Conservation (phyloP, 208 protist genomes). For the Giardia duodenalis region DNA sequence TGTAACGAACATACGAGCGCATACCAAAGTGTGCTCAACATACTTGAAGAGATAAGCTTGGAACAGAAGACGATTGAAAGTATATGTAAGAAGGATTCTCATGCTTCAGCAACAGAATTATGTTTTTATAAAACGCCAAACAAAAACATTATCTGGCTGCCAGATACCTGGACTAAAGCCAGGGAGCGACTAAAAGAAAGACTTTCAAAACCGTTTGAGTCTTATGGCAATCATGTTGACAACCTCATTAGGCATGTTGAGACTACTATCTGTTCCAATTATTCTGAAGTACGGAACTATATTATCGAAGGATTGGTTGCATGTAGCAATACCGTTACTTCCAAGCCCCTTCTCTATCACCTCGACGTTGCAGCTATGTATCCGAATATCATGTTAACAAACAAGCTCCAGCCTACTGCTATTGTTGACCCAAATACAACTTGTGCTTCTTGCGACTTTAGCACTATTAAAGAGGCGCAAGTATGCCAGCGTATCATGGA, state of each 20-base stretch:
- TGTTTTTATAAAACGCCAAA: too few relatives aligned
- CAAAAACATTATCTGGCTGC: conserved; percentile 53
- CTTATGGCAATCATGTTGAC: neutral
- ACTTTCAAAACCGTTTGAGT: conserved; percentile 26
- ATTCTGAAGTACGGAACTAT: neutral
- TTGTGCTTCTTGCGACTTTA: conserved; percentile 45
- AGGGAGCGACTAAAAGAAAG: too few relatives aligned
- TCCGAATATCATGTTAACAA: conserved; percentile 99
- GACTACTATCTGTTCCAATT: neutral
- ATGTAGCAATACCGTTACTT: neutral
- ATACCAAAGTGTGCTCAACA: neutral
- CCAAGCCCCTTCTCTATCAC: conserved; percentile 91
- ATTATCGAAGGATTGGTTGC: neutral
- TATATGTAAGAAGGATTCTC: neutral
- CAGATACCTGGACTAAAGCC: too few relatives aligned
- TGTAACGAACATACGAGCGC: neutral
- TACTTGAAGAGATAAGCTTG: neutral
- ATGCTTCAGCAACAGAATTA: conserved; percentile 45
- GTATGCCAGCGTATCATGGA: conserved; percentile 75
- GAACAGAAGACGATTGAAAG: neutral
- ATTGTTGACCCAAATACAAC: conserved; percentile 44
- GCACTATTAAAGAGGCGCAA: conserved; percentile 46
- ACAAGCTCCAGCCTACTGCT: conserved; percentile 89
- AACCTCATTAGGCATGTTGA: neutral
- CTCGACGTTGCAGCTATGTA: conserved; percentile 99